Conservation (phyloP, 257 asterid genomes). For the Ajuga chamaepitys region DNA sequence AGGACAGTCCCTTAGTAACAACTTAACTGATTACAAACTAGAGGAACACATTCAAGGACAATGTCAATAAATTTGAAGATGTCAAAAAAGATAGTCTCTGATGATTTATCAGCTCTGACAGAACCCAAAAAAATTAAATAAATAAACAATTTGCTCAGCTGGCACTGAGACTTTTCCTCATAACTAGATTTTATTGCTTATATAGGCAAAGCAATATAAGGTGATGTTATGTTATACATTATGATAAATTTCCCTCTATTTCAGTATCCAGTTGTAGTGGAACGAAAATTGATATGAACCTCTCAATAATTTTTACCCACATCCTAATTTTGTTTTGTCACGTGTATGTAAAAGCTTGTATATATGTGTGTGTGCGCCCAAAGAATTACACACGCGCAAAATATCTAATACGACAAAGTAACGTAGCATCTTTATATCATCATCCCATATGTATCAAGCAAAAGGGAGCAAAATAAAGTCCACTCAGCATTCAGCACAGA, state of each 20-base stretch:
- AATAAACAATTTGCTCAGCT: background rate
- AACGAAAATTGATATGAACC: background rate
- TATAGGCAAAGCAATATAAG: background rate
- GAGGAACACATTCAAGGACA: background rate
- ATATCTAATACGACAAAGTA: background rate
- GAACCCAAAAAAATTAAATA: background rate
- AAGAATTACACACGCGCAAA: background rate
- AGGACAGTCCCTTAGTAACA: background rate
- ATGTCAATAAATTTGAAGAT: background rate
- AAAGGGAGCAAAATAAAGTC: background rate
- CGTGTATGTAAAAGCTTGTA: background rate
- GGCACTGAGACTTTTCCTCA: background rate
- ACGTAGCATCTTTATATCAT: background rate
- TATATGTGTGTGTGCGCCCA: background rate
- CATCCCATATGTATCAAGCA: background rate
- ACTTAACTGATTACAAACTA: background rate
- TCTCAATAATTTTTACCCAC: background rate
- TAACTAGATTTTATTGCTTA: background rate
- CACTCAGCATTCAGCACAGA: constrained; percentile 2
- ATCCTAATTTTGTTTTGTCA: background rate
- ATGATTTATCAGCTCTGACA: background rate
- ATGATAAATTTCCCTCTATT: background rate
- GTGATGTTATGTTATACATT: background rate
- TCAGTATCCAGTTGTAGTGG: background rate
- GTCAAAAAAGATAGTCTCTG: background rate